Evolutionary conservation across 768 basidiomycete species (phyloP).

Genomic region (Dacryopinax spathularia): DNA sequence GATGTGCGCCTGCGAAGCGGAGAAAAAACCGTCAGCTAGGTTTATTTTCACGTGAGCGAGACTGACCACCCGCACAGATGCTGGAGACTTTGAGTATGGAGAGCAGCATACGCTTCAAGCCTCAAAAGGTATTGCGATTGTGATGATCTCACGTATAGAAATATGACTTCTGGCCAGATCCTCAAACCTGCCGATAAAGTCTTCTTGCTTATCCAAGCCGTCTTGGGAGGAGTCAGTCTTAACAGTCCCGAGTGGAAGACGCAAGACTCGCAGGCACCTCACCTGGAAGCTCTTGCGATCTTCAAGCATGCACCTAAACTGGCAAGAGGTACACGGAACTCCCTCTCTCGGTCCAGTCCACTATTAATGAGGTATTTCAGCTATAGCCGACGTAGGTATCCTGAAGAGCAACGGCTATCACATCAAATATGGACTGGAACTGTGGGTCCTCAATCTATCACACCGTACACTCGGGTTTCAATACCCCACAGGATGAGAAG

Average conservation of each 20-base stretch:
- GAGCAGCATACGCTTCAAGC: constrained; percentile 63
- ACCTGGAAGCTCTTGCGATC: constrained; percentile 52
- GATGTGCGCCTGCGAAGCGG: constrained; percentile 56
- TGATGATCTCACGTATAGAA: not conserved
- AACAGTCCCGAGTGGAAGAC: constrained; percentile 54
- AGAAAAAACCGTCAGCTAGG: constrained; percentile 47
- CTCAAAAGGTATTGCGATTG: constrained; percentile 34
- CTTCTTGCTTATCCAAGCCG: constrained; percentile 62
- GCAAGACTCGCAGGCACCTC: constrained; percentile 49
- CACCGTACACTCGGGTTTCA: not conserved
- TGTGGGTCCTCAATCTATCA: constrained; percentile 31
- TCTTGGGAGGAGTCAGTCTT: constrained; percentile 57
- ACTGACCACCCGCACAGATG: not conserved
- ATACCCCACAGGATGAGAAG: constrained; percentile 41
- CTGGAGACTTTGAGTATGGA: constrained; percentile 21
- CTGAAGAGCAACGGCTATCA: constrained; percentile 50
- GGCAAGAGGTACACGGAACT: constrained; percentile 41
- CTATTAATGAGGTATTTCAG: constrained; percentile 27
- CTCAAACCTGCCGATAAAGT: constrained; percentile 65
- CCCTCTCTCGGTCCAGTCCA: not conserved
- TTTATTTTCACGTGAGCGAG: not conserved
- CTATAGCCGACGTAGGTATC: constrained; percentile 62
- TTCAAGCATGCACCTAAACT: constrained; percentile 69
- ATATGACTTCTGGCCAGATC: constrained; percentile 15
- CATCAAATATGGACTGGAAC: constrained; percentile 57